A percentile compares a stretch with the other conserved stretches of the same genome.
Conservation (phyloP, 371 early-diverging fungal species). For the Conidiobolus incongruus region DNA sequence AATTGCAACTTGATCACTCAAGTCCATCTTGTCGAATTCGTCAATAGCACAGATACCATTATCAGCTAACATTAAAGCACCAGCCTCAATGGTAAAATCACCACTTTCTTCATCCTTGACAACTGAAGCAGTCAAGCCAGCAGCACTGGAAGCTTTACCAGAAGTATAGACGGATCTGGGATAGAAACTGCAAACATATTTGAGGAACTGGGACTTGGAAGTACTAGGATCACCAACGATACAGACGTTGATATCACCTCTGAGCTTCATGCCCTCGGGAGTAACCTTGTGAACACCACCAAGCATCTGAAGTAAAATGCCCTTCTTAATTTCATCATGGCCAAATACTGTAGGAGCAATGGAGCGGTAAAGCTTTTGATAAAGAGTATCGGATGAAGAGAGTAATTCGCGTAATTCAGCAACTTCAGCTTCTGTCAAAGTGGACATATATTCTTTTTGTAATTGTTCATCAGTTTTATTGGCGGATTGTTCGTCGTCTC, state of each 20-base stretch:
- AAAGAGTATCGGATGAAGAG: constrained; percentile 24
- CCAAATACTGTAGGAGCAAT: constrained; percentile 96
- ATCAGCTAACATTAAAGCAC: constrained; percentile 99
- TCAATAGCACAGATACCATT: constrained; percentile 99
- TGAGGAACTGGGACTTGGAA: constrained; percentile 95
- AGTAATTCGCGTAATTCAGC: constrained; percentile 56
- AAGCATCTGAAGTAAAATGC: constrained; percentile 84
- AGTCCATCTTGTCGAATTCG: constrained; percentile 99
- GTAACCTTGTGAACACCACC: constrained; percentile 94
- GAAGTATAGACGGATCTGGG: constrained; percentile 94
- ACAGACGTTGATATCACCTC: constrained; percentile 98
- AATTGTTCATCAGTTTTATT: not conserved
- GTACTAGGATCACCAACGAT: constrained; percentile 98
- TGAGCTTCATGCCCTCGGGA: constrained; percentile 79
- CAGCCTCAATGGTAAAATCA: constrained; percentile 99
- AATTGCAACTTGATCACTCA: constrained; percentile 98
- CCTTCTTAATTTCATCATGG: constrained; percentile 94
- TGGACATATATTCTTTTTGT: constrained; percentile 26
- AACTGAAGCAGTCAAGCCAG: constrained; percentile 97
- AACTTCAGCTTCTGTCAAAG: constrained; percentile 44
- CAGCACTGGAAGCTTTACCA: constrained; percentile 97
- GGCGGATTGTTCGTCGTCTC: no score
- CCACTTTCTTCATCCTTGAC: constrained; percentile 97
- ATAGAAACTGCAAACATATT: constrained; percentile 67
- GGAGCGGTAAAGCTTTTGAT: constrained; percentile 48